Base-by-base conservation (phyloP, 2,329 filamentous ascomycete genomes). In the Chrysosporium keratinophilum region DNA sequence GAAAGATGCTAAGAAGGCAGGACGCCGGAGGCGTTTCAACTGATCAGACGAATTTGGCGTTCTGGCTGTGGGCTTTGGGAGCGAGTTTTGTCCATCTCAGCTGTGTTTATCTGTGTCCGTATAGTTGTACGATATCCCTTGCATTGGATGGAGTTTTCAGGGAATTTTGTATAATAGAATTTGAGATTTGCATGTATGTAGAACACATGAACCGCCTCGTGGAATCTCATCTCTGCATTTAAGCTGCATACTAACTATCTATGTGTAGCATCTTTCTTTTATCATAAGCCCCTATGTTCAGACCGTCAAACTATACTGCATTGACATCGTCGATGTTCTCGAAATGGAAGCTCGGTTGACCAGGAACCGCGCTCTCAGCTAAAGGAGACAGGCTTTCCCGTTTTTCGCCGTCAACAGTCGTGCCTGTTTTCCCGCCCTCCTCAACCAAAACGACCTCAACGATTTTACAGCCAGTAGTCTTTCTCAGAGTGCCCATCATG, bases 271-370 rank as follows among this genome's bases (percentile, higher is more conserved):
- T 42, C 40, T 3, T 3, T 10, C 9, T 42, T n/a, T 28, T 14
- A 45, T 31, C 3, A 3, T 45, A 4, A 14, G 15, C 11, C 3
- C 9, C 20, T 31, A 15, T 5, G 5, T 28, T 5, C 23, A 37
- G n/a, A 11, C 40, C 19, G 17, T 3, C 34, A 20, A 28, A 17
- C 39, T n/a, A 39, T 1, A 34, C 42, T 12, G 50, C 41, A 39
- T 39, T 33, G 23, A 19, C 42, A 19, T 48, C 62, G 2, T 67
- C 67, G 34, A 93, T 78, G 68, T 95, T 95, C 72, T 88, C 84
- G 73, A 96, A 95, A 63, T 81, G 76, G 71, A 94, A 95, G 41
- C 81, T 86, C 50, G 90, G 90, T 60, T 79, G 76, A 1, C 90
- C 90, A 12, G 91, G 91, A 55, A 93, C 82, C 5, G 91, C 88